These are phyloP conservation scores for Blastobotrys persicus DNA, from an alignment of 1,139 yeast genomes.

Conservation along the genomic window DNA sequence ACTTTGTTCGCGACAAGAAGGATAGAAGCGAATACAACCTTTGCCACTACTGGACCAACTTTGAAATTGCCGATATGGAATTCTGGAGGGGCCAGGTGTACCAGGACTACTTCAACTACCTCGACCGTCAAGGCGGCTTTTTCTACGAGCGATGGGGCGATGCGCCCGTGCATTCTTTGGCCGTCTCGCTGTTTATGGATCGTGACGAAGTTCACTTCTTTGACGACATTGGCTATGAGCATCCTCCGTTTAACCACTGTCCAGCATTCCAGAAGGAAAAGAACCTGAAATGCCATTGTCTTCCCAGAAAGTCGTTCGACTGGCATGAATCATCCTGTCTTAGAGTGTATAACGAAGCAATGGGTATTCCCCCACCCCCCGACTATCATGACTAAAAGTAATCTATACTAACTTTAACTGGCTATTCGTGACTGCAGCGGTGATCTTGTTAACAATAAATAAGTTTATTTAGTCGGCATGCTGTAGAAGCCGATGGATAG, in stretches of 20 bases:
- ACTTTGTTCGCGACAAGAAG: conserved; percentile 65
- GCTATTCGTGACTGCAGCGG: neutral
- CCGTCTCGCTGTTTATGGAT: conserved; percentile 68
- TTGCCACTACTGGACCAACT: conserved; percentile 92
- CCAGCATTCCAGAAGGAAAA: conserved; percentile 42
- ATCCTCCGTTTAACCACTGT: conserved; percentile 73
- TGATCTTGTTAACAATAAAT: neutral
- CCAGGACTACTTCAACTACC: conserved; percentile 60
- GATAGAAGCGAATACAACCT: conserved; percentile 55
- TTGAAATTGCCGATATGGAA: conserved; percentile 76
- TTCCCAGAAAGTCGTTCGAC: conserved; percentile 26
- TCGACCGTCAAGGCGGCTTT: conserved; percentile 81
- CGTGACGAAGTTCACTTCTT: conserved; percentile 69
- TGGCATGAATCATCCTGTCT: conserved; percentile 30
- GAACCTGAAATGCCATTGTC: conserved; percentile 26
- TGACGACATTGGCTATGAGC: conserved; percentile 77
- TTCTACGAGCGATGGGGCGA: conserved; percentile 97
- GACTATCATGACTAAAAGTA: conserved; percentile 15
- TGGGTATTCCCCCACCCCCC: conserved; percentile 14
- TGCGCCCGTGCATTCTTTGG: conserved; percentile 88
- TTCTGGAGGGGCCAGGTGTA: conserved; percentile 73
- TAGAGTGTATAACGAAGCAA: conserved; percentile 24
- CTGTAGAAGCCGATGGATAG: conserved; percentile 10
- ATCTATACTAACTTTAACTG: neutral
- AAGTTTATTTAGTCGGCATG: neutral